Conservation (phyloP, 192 early-diverging fungal genomes). For the Coemansia sp. region DNA sequence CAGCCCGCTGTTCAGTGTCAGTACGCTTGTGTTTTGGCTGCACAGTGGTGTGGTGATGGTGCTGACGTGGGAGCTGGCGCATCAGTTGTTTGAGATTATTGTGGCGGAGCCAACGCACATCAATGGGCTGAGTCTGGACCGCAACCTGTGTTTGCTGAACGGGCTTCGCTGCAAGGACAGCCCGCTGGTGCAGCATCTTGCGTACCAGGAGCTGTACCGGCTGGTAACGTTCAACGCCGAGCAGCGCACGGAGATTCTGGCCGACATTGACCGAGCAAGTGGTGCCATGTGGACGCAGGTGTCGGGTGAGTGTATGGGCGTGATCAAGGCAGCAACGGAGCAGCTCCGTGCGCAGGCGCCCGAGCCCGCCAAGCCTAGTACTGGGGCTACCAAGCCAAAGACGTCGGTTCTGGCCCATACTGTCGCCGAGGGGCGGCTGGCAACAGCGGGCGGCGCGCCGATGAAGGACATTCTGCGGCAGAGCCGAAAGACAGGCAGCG, state of each 20-base stretch:
- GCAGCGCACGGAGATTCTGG: conserved; percentile 28
- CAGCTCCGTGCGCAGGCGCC: conserved; percentile 21
- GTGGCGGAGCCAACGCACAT: conserved; percentile 41
- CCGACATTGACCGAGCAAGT: conserved; percentile 31
- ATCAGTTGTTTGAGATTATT: conserved; percentile 46
- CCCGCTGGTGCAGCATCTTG: conserved; percentile 35
- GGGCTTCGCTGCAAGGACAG: conserved; percentile 21
- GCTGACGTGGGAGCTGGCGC: conserved; percentile 42
- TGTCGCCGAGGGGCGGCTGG: not conserved
- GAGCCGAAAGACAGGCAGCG: not conserved
- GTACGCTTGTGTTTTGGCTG: conserved; percentile 29
- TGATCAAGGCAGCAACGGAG: conserved; percentile 23
- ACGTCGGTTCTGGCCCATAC: not conserved
- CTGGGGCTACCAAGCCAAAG: too few species aligned
- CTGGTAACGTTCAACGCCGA: conserved; percentile 19
- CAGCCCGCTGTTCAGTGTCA: conserved; percentile 36
- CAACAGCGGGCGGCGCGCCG: conserved; percentile 22
- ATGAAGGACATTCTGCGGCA: conserved; percentile 31
- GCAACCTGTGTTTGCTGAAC: conserved; percentile 32
- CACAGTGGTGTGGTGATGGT: conserved; percentile 20
- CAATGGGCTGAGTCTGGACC: conserved; percentile 40
- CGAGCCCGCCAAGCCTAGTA: conserved; percentile 2
- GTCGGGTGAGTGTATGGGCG: conserved; percentile 30
- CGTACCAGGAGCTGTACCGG: conserved; percentile 44
- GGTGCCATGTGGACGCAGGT: conserved; percentile 42